Percentiles rank a stretch among this genome's conserved stretches.
Conservation (phyloP, 371 early-diverging fungal genomes). For the Mortierella sp. region DNA sequence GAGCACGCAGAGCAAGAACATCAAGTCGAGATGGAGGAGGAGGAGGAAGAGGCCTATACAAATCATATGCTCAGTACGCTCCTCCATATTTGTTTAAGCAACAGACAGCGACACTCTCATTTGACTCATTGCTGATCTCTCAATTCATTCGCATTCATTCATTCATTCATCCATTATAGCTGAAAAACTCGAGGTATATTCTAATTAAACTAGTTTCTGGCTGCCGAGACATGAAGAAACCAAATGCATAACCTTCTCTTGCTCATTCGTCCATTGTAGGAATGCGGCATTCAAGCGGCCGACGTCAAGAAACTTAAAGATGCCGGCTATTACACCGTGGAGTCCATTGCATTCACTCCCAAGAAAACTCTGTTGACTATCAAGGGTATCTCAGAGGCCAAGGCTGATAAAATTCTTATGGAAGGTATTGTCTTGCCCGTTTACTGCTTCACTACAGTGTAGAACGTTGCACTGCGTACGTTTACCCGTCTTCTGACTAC, state of each 20-base stretch:
- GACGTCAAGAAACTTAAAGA: conserved; percentile 93
- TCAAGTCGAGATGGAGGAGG: conserved; percentile 33
- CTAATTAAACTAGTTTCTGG: background rate
- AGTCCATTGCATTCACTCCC: conserved; percentile 97
- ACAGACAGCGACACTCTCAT: conserved; percentile 25
- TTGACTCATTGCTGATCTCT: conserved; percentile 19
- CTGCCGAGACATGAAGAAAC: background rate
- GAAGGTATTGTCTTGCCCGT: conserved; percentile 76
- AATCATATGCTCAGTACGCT: conserved; percentile 44
- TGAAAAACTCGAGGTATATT: conserved; percentile 46
- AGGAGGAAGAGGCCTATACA: conserved; percentile 30
- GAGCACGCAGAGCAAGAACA: conserved; percentile 46
- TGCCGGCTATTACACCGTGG: conserved; percentile 96
- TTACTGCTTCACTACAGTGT: conserved; percentile 2
- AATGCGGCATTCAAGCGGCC: conserved; percentile 84
- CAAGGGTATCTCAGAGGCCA: conserved; percentile 99
- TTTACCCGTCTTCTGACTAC: background rate
- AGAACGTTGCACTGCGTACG: background rate
- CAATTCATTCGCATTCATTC: conserved; percentile 3
- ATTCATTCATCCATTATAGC: conserved; percentile 9
- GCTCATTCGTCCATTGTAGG: conserved; percentile 57
- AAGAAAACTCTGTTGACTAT: conserved; percentile 92
- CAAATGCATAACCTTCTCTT: background rate
- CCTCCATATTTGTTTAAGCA: background rate
- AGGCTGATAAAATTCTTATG: conserved; percentile 97